Conservation (phyloP, 345 rosid species). For the Stellera chamaejasme region DNA sequence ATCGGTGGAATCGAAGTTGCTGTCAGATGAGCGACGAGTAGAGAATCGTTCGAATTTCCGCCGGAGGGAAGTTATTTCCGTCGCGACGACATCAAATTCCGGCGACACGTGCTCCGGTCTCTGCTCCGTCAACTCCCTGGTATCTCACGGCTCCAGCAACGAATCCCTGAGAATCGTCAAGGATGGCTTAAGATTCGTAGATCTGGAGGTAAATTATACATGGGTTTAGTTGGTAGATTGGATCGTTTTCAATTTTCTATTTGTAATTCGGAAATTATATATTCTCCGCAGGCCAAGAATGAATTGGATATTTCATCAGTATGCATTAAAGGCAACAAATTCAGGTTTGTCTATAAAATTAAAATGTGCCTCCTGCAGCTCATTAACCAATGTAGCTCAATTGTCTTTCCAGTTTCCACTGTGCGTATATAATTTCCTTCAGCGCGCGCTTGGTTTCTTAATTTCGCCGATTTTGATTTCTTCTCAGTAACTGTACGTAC, state of each 20-base stretch:
- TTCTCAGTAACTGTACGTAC: neutral
- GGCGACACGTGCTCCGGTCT: constrained; percentile 18
- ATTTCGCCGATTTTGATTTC: neutral
- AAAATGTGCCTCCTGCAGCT: neutral
- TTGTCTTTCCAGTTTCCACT: neutral
- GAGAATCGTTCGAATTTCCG: constrained; percentile 1
- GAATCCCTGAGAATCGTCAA: constrained; percentile 27
- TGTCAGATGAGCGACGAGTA: constrained; percentile 14
- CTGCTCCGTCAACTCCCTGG: constrained; percentile 14
- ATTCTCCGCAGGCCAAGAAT: constrained; percentile 28
- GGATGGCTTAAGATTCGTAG: constrained; percentile 24
- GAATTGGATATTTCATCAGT: constrained; percentile 42
- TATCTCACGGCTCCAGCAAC: constrained; percentile 25
- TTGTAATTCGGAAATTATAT: constrained; percentile 2
- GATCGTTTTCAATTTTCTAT: neutral
- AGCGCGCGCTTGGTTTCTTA: neutral
- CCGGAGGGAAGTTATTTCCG: constrained; percentile 1
- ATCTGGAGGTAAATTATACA: constrained; percentile 56
- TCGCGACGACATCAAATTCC: constrained; percentile 18
- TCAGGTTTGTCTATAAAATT: constrained; percentile 28
- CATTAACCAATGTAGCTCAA: constrained; percentile 7
- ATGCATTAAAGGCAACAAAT: constrained; percentile 24
- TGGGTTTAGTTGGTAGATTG: neutral
- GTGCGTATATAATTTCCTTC: no score
- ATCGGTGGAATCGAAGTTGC: constrained; percentile 8